These are phyloP conservation scores for Penicillium paneum DNA, from an alignment of 2,329 filamentous ascomycete species.

Conservation along the genomic window DNA sequence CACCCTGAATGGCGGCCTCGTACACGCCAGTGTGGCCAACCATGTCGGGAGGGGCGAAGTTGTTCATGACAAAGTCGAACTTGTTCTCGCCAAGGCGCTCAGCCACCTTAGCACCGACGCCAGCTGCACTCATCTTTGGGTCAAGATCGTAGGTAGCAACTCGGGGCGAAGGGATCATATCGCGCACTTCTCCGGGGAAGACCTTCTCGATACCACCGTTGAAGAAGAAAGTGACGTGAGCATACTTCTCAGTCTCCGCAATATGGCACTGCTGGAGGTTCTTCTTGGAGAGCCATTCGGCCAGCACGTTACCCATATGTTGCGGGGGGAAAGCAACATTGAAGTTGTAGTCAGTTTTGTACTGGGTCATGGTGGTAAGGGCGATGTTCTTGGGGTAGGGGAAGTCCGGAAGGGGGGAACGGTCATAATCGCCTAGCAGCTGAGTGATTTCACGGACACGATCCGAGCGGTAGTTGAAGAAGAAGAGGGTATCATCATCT, in stretches of 20 bases:
- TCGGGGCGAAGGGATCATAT: slow-evolving; percentile 91
- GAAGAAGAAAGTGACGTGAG: slow-evolving; percentile 99
- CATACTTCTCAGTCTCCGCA: slow-evolving; percentile 98
- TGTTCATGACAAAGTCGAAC: slow-evolving; percentile 99
- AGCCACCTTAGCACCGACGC: slow-evolving; percentile 81
- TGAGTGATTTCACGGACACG: slow-evolving; percentile 95
- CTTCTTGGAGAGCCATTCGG: slow-evolving; percentile 92
- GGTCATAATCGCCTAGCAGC: slow-evolving; percentile 86
- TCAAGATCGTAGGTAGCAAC: slow-evolving; percentile 94
- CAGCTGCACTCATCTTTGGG: slow-evolving; percentile 92
- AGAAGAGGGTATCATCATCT: slow-evolving; percentile 95
- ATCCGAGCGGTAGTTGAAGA: slow-evolving; percentile 99
- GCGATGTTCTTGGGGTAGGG: slow-evolving; percentile 83
- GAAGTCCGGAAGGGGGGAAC: slow-evolving; percentile 86
- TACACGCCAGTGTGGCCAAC: slow-evolving; percentile 98
- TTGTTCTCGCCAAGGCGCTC: slow-evolving; percentile 81
- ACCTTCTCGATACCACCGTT: slow-evolving; percentile 98
- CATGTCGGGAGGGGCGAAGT: slow-evolving; percentile 99
- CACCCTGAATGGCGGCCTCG: slow-evolving; percentile 83
- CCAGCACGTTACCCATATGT: slow-evolving; percentile 95
- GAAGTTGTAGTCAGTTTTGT: slow-evolving; percentile 94
- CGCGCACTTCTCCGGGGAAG: slow-evolving; percentile 85
- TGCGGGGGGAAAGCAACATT: slow-evolving; percentile 89
- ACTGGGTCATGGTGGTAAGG: slow-evolving; percentile 96
- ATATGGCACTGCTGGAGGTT: slow-evolving; percentile 89